phyloP scores from a whole-genome alignment of 495 filamentous ascomycete species.

The Annulohypoxylon bovei region DNA sequence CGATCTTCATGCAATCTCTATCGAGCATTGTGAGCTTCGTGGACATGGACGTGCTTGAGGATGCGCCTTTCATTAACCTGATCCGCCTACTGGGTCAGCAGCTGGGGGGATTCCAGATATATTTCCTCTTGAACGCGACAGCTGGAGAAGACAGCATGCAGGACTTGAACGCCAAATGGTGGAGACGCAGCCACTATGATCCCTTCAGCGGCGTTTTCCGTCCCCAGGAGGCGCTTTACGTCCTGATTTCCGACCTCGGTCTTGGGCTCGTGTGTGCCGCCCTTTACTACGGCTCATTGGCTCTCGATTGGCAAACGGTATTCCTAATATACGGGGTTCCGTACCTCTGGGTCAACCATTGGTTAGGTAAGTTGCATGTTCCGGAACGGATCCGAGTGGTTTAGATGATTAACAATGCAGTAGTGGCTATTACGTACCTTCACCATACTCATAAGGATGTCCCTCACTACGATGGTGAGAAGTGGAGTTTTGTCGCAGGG shows the following conservation, averaged over 20 bases:
- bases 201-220: slow-evolving; percentile 65
- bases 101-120: slow-evolving; percentile 65
- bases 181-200: slow-evolving; percentile 61
- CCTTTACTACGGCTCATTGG: slow-evolving; percentile 55
- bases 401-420: slow-evolving; percentile 10
- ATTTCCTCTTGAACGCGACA: slow-evolving; percentile 65
- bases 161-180: slow-evolving; percentile 68
- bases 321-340: slow-evolving; percentile 63
- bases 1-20: slow-evolving; percentile 50
- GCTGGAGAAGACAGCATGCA: slow-evolving; percentile 59
- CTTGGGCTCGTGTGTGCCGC: slow-evolving; percentile 57
- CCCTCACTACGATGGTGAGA: slow-evolving; percentile 65
- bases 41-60: slow-evolving; percentile 61
- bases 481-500: slow-evolving; percentile 70
- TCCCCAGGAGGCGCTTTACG: slow-evolving; percentile 61
- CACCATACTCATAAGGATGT: slow-evolving; percentile 71
- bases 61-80: slow-evolving; percentile 64
- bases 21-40: slow-evolving; percentile 47
- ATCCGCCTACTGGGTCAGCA: slow-evolving; percentile 63
- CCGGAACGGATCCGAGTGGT: neutral
- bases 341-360: slow-evolving; percentile 71
- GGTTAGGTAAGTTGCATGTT: slow-evolving; percentile 55
- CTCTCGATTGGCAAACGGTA: slow-evolving; percentile 62
- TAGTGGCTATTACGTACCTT: slow-evolving; percentile 69
- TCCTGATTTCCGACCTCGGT: slow-evolving; percentile 69